A percentile compares a stretch with the other conserved stretches of the same genome.
Evolutionary conservation across 495 filamentous ascomycete genomes (phyloP).

Genomic region (Annulohypoxylon bovei): DNA sequence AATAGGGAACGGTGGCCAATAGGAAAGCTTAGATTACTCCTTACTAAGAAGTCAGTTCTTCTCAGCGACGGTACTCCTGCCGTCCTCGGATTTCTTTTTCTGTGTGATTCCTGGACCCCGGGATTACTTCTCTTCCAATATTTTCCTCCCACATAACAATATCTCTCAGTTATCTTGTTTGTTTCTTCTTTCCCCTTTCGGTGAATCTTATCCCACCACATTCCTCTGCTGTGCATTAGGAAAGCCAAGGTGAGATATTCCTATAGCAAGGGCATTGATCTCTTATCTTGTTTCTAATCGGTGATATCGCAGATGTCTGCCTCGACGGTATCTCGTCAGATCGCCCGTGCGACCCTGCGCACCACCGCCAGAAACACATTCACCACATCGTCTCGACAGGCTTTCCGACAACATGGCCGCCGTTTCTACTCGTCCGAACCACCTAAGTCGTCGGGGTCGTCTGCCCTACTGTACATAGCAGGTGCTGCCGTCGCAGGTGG

Average conservation of each 20-base stretch:
- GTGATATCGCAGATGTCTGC: constrained; percentile 56
- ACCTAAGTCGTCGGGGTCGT: constrained; percentile 64
- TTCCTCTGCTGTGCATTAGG: constrained; percentile 35
- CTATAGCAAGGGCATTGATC: constrained; percentile 30
- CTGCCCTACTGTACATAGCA: constrained; percentile 53
- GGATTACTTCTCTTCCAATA: constrained; percentile 29
- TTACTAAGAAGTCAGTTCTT: constrained; percentile 33
- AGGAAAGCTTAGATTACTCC: constrained; percentile 23
- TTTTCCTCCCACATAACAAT: constrained; percentile 18
- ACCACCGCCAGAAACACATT: constrained; percentile 61
- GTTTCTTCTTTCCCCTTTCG: constrained; percentile 31
- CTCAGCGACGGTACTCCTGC: constrained; percentile 12
- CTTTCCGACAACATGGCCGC: constrained; percentile 71
- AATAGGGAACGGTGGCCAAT: constrained; percentile 26
- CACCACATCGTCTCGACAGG: constrained; percentile 62
- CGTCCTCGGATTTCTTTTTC: constrained; percentile 37
- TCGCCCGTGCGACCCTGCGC: constrained; percentile 68
- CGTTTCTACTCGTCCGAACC: constrained; percentile 82
- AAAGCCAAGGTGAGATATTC: constrained; percentile 37
- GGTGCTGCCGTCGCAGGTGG: constrained; percentile 68
- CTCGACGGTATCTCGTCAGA: constrained; percentile 55
- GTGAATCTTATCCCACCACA: constrained; percentile 29
- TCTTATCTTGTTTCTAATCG: constrained; percentile 34
- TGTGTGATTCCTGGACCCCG: constrained; percentile 19
- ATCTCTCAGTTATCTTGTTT: constrained; percentile 19